phyloP scores from a whole-genome alignment of 139 green algal species.

The Haematococcus lacustris region DNA sequence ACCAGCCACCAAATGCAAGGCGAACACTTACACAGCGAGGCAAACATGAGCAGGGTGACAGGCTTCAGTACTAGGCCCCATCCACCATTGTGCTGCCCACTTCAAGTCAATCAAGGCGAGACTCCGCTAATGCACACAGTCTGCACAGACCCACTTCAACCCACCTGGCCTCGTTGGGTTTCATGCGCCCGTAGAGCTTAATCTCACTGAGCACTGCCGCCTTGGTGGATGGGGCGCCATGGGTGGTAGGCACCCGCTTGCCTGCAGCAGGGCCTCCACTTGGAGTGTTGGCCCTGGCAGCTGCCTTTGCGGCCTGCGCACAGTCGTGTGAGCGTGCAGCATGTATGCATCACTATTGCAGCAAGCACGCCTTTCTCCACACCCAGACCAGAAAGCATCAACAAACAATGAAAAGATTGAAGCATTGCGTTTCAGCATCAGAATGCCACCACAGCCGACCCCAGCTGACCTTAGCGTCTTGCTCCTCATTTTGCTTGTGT shows the following conservation, averaged over 20 bases:
- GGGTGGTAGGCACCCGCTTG: not conserved
- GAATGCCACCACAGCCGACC: no score
- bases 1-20: no score
- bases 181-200: slow-evolving; percentile 4
- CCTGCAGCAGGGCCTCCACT: not conserved
- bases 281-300: not conserved
- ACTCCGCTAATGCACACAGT: not conserved
- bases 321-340: not conserved
- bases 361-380: not conserved
- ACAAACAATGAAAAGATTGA: not conserved
- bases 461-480: not conserved
- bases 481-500: not conserved
- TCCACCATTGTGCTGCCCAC: no score
- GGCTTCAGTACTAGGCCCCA: no score
- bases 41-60: no score
- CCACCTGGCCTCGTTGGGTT: slow-evolving; percentile 13
- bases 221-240: slow-evolving; percentile 3
- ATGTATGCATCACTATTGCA: not conserved
- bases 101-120: not conserved
- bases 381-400: not conserved
- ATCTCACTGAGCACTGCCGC: slow-evolving; percentile 12
- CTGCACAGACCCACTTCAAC: not conserved
- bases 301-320: slow-evolving; percentile 9
- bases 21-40: no score
- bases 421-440: not conserved